These are phyloP conservation scores for Dysphania ambrosioides DNA, from an alignment of 148 eudicot species.

Conservation along the genomic window DNA sequence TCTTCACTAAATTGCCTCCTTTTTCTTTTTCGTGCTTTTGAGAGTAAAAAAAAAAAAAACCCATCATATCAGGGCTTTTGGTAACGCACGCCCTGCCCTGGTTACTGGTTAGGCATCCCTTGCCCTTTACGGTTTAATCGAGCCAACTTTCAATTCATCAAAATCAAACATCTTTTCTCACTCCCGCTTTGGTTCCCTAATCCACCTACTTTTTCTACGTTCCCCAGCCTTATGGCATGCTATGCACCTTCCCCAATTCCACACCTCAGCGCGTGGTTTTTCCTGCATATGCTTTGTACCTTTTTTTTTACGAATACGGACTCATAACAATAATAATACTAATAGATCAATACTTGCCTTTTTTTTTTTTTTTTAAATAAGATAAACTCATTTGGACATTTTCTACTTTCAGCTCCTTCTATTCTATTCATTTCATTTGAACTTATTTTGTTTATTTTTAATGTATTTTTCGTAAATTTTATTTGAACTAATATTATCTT, in stretches of 20 bases:
- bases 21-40: neutral
- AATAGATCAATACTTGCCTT: no score
- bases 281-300: neutral
- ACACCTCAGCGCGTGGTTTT: neutral
- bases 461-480: no score
- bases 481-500: no score
- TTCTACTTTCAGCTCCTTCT: no score
- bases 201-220: neutral
- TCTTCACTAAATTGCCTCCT: neutral
- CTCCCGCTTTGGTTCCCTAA: constrained; percentile 7
- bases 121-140: constrained; percentile 44
- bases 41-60: constrained; percentile 17
- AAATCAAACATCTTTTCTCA: neutral
- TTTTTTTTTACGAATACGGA: no score
- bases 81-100: constrained; percentile 39
- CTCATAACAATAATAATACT: no score
- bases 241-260: constrained; percentile 2
- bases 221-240: neutral
- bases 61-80: constrained; percentile 41
- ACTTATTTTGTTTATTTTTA: no score
- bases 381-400: no score
- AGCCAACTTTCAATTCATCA: constrained; percentile 6
- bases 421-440: no score
- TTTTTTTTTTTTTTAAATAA: no score
- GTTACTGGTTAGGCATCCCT: constrained; percentile 7